phyloP scores from a whole-genome alignment of 1,284 basidiomycete genomes.

The Mycosarcoma maydis region DNA sequence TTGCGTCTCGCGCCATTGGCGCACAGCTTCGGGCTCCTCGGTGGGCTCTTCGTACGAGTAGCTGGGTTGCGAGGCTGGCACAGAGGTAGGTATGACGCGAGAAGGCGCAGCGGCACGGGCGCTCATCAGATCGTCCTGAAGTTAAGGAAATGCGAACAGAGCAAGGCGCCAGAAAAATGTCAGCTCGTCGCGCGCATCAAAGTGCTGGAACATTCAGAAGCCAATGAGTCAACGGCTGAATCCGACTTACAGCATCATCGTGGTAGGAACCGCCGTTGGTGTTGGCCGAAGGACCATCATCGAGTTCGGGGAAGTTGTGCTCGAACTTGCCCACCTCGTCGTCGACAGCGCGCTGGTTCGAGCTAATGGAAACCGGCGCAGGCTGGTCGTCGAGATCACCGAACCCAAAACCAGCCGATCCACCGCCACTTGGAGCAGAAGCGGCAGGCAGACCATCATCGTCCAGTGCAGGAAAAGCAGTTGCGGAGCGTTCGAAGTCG shows the following conservation, averaged over 20 bases:
- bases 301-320: conserved; percentile 87
- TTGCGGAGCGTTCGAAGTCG: conserved; percentile 70
- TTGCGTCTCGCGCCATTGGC: conserved; percentile 86
- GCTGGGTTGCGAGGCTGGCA: conserved; percentile 13
- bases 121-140: conserved; percentile 66
- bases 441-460: conserved; percentile 62
- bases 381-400: conserved; percentile 36
- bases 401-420: conserved; percentile 28
- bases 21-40: conserved; percentile 59
- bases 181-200: background rate
- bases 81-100: conserved; percentile 8
- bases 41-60: conserved; percentile 43
- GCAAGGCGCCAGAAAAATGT: background rate
- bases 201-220: background rate
- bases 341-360: conserved; percentile 47
- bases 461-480: conserved; percentile 71
- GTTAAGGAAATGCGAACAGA: background rate
- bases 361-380: conserved; percentile 10
- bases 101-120: conserved; percentile 63
- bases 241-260: conserved; percentile 27
- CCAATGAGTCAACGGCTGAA: background rate
- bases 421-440: conserved; percentile 11
- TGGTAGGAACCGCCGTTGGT: conserved; percentile 27
- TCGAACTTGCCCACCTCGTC: conserved; percentile 91
- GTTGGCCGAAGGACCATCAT: conserved; percentile 62